A percentile compares a stretch with the other conserved stretches of the same genome.
Conservation (phyloP, 2,329 filamentous ascomycete species). For the Calonectria ilicicola region DNA sequence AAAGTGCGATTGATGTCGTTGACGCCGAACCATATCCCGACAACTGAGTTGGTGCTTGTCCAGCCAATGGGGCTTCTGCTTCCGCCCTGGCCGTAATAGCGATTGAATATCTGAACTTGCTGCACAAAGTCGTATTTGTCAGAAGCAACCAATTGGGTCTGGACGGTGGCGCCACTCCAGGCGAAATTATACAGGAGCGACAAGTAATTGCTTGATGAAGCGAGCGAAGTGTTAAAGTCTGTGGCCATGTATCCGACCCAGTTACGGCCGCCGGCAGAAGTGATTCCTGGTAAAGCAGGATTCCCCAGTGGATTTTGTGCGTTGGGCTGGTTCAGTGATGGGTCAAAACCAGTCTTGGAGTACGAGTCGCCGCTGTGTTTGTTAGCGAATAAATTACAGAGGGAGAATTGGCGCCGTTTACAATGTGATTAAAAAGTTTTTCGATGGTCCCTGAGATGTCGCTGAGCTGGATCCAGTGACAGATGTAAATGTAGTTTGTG, state of each 20-base stretch:
- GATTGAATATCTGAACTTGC: not conserved
- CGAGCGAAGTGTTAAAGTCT: not conserved
- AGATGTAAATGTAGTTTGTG: not conserved
- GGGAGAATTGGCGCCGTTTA: not conserved
- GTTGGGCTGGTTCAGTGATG: not conserved
- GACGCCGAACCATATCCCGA: not conserved
- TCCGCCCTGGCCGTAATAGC: not conserved
- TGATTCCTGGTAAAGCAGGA: not conserved
- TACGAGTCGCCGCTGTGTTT: conserved; percentile 4
- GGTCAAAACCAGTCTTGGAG: conserved; percentile 11
- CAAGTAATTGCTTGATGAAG: not conserved
- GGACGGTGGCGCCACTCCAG: not conserved
- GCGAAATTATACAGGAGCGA: conserved; percentile 10
- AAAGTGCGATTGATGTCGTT: conserved; percentile 5
- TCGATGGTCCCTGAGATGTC: not conserved
- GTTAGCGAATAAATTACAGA: not conserved
- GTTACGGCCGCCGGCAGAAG: conserved; percentile 1
- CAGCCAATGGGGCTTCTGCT: not conserved
- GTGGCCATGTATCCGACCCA: conserved; percentile 14
- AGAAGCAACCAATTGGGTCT: not conserved
- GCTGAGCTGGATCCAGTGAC: not conserved
- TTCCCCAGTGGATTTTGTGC: not conserved
- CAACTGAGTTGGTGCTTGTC: not conserved
- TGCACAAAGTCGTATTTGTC: not conserved
- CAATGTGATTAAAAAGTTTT: conserved; percentile 5